Percentiles rank a stretch among this genome's conserved stretches.
Evolutionary conservation across 768 basidiomycete genomes (phyloP).

Genomic region (Trichaptum fuscoviolaceum): DNA sequence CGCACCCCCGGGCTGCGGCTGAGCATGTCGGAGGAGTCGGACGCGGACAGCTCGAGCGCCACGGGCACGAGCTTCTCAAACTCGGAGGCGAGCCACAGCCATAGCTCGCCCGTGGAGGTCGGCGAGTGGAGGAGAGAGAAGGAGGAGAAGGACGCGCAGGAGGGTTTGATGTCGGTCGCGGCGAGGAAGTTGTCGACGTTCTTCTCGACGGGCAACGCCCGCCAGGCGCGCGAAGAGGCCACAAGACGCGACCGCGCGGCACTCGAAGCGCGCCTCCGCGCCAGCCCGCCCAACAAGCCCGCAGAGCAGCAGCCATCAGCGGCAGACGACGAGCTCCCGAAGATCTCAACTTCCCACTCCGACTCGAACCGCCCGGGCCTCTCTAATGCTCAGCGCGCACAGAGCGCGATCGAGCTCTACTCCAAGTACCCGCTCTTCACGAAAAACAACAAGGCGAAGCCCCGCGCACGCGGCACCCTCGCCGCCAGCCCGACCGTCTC

Average conservation of each 20-base stretch:
- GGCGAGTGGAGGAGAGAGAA: conserved; percentile 9
- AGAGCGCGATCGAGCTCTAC: conserved; percentile 40
- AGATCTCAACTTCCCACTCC: not conserved
- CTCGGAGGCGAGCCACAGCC: conserved; percentile 39
- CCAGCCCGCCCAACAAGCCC: not conserved
- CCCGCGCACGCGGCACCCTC: not conserved
- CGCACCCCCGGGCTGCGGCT: conserved; percentile 17
- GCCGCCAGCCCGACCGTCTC: conserved; percentile 26
- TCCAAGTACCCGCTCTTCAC: conserved; percentile 44
- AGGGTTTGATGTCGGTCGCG: not conserved
- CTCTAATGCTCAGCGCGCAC: conserved; percentile 22
- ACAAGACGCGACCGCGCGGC: not conserved
- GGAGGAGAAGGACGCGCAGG: not conserved
- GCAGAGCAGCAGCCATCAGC: not conserved
- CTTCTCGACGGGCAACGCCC: not conserved
- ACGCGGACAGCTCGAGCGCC: not conserved
- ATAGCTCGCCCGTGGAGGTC: conserved; percentile 37
- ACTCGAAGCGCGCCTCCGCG: not conserved
- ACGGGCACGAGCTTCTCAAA: not conserved
- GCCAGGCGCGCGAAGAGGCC: not conserved
- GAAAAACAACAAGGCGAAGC: not conserved
- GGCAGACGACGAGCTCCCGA: not conserved
- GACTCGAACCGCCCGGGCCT: conserved; percentile 15
- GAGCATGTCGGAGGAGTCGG: conserved; percentile 25
- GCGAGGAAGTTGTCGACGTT: not conserved